These are phyloP conservation scores for Tolypocladium nubicola DNA, from an alignment of 2,329 filamentous ascomycete species.

Conservation along the genomic window DNA sequence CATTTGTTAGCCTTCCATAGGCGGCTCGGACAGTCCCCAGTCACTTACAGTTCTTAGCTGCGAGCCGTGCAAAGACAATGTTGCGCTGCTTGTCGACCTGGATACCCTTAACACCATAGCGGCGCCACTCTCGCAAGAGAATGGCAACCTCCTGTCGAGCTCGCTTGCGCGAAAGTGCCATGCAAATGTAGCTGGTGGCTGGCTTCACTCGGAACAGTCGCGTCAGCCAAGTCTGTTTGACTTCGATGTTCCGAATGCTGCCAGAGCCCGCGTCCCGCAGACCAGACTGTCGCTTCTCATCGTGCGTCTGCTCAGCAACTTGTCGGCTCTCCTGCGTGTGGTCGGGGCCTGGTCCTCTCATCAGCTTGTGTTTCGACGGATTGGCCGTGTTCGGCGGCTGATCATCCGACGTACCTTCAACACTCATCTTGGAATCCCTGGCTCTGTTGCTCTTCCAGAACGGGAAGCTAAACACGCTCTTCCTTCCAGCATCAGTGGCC, in stretches of 20 bases:
- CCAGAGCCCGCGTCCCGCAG: conserved; percentile 25
- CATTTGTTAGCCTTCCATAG: conserved; percentile 9
- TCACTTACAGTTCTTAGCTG: conserved; percentile 64
- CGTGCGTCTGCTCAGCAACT: not conserved
- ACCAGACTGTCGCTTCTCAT: conserved; percentile 10
- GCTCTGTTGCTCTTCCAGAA: conserved; percentile 44
- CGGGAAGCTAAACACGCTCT: conserved; percentile 40
- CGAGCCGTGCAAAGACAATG: conserved; percentile 69
- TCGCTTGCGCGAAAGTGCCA: conserved; percentile 56
- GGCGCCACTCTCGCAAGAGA: conserved; percentile 69
- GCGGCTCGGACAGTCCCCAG: too few species aligned
- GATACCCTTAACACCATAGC: conserved; percentile 72
- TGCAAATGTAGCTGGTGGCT: conserved; percentile 62
- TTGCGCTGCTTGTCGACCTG: conserved; percentile 69
- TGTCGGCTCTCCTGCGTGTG: not conserved
- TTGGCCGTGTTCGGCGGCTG: not conserved
- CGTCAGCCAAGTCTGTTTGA: conserved; percentile 77
- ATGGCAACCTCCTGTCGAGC: conserved; percentile 68
- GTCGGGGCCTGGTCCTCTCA: not conserved
- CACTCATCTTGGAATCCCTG: conserved; percentile 32
- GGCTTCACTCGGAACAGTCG: conserved; percentile 86
- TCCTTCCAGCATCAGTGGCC: conserved; percentile 27
- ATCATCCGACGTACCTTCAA: conserved; percentile 25
- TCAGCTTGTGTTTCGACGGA: conserved; percentile 1
- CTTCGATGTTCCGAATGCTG: conserved; percentile 45